phyloP scores from a whole-genome alignment of 2,329 filamentous ascomycete genomes.

The Aureobasidium sp. region DNA sequence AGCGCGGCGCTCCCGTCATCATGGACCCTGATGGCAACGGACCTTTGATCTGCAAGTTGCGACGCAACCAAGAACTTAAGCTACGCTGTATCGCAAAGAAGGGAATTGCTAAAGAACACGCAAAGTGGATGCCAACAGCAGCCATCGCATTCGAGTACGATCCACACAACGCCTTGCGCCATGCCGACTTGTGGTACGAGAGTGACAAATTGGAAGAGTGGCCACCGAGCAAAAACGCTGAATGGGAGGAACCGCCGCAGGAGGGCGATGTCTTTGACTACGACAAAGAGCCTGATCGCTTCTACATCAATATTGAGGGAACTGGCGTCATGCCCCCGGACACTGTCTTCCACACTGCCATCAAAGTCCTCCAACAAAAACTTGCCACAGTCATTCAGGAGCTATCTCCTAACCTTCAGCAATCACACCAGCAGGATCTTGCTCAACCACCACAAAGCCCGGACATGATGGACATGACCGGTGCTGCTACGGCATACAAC shows the following conservation, averaged over 20 bases:
- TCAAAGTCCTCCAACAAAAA: constrained; percentile 83
- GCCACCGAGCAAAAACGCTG: constrained; percentile 61
- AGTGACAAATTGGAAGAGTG: constrained; percentile 75
- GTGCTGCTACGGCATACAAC: constrained; percentile 59
- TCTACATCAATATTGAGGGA: constrained; percentile 92
- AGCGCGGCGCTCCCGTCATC: constrained; percentile 67
- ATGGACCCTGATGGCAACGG: constrained; percentile 75
- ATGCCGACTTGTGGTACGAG: constrained; percentile 94
- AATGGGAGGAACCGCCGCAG: constrained; percentile 70
- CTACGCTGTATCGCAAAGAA: constrained; percentile 94
- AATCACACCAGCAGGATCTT: constrained; percentile 46
- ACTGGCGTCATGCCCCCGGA: constrained; percentile 85
- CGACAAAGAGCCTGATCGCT: constrained; percentile 66
- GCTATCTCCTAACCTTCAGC: constrained; percentile 46
- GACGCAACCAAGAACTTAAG: constrained; percentile 82
- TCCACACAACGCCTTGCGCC: constrained; percentile 88
- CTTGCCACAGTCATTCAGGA: constrained; percentile 70
- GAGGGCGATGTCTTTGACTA: constrained; percentile 88
- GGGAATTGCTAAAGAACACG: constrained; percentile 97
- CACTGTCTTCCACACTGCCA: constrained; percentile 78
- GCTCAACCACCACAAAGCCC: constrained; percentile 47
- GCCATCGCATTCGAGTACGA: constrained; percentile 98
- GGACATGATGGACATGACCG: constrained; percentile 44
- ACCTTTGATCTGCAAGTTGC: constrained; percentile 80
- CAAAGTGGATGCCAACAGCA: constrained; percentile 91